These are phyloP conservation scores for Circinella minor DNA, from an alignment of 371 early-diverging fungal species.

Conservation along the genomic window DNA sequence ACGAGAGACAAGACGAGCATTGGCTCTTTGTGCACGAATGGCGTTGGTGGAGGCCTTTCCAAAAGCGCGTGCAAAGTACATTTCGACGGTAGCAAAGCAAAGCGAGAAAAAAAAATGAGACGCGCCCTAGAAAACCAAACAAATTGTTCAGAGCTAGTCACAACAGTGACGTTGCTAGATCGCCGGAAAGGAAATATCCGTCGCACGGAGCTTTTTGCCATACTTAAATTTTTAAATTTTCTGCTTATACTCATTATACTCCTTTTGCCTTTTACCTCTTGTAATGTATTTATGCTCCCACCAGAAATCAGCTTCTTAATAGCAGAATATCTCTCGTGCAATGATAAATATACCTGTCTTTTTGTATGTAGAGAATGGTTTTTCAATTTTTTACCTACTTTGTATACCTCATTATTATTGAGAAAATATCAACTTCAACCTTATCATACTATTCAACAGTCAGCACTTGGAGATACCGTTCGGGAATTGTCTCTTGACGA, in stretches of 20 bases:
- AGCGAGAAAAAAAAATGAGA: slow-evolving; percentile 1
- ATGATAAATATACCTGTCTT: not conserved
- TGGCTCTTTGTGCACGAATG: slow-evolving; percentile 31
- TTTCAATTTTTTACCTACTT: not conserved
- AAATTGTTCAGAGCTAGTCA: not conserved
- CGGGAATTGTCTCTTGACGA: too few relatives aligned
- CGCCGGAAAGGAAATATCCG: too few relatives aligned
- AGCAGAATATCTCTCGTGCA: not conserved
- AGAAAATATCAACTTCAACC: not conserved
- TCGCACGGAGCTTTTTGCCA: too few relatives aligned
- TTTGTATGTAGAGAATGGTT: not conserved
- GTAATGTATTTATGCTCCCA: not conserved
- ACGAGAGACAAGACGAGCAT: slow-evolving; percentile 27
- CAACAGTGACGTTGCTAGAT: not conserved
- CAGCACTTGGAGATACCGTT: not conserved
- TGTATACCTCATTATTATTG: not conserved
- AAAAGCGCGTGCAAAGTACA: slow-evolving; percentile 40
- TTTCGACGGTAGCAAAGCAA: slow-evolving; percentile 15
- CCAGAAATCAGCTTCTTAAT: not conserved
- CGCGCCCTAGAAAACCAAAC: slow-evolving; percentile 7
- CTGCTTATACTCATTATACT: not conserved
- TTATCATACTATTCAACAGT: not conserved
- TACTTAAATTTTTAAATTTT: not conserved
- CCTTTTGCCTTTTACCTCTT: not conserved
- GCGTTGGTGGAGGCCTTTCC: slow-evolving; percentile 39